Evolutionary conservation across 2,329 filamentous ascomycete genomes (phyloP), one percentile per base, ranked within the genome.

Genomic region (Xylaria digitata): DNA sequence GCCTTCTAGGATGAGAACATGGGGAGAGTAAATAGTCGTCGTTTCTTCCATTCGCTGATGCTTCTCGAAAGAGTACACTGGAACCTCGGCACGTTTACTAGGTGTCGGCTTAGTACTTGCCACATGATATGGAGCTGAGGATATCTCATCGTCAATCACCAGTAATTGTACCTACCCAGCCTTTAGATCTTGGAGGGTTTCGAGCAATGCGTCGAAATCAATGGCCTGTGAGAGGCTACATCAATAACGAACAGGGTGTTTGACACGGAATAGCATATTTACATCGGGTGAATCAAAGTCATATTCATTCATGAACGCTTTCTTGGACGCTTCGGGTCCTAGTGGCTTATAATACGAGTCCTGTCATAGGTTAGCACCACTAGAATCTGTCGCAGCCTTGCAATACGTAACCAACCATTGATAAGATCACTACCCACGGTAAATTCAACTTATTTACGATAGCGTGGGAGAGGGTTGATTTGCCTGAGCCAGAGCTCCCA

Each of bases 291-390:
- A 90, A 78, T 99, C 96, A 81, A 99, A 97, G 77, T 99, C 96
- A 79, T 92, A 97, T 77, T 98, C 93, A 77, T 97, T 97, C 66
- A 83, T 82, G 80, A 97, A 97, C 0, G 96, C 96, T 74, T 88
- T 86, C 71, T 84, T 88, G 59, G 93, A 95, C 76, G 96, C 85
- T 75, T 94, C 94, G 2, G 89, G 85, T 19, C 88, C 91, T 73
- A 99, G 82, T 19, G 90, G 91, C 81, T 97, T 98, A 82, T 99
- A 99, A 80, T 97, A 99, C 13, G 95, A 97, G 80, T 99, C 96
- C 93, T 97, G 71, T 2, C 49, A 60, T 57, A 61, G 45, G 71
- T 74, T 34, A 77, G 74, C 50, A 50, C 6, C 52, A n/a, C 19
- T 42, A 65, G 43, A 43, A 21, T 49, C 34, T 13, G 42, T 59